A percentile compares a stretch with the other conserved stretches of the same genome.
Conservation (phyloP, 2,329 filamentous ascomycete species). For the Sporothrix variecibatus region DNA sequence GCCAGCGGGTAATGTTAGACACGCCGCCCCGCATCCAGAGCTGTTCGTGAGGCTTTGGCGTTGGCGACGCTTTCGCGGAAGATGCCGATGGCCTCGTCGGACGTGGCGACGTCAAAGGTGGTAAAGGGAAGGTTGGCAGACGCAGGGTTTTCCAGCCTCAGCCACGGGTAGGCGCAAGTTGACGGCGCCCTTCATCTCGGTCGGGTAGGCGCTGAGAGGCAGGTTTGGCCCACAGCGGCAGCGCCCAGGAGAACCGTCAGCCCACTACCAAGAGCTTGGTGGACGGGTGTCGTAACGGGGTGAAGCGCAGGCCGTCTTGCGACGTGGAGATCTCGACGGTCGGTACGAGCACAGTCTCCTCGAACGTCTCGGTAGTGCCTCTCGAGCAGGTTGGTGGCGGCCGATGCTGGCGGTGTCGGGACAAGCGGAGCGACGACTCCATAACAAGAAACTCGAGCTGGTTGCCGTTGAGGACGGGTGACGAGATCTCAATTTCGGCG, state of each 20-base stretch:
- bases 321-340: conserved; percentile 69
- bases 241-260: conserved; percentile 70
- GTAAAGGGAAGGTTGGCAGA: conserved; percentile 48
- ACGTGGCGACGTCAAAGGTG: conserved; percentile 65
- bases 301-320: conserved; percentile 53
- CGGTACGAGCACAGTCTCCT: conserved; percentile 74
- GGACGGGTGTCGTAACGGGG: conserved; percentile 79
- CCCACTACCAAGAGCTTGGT: conserved; percentile 79
- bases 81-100: conserved; percentile 61
- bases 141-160: conserved; percentile 32
- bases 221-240: conserved; percentile 53
- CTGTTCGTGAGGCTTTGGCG: conserved; percentile 69
- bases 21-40: conserved; percentile 74
- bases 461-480: conserved; percentile 60
- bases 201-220: conserved; percentile 42
- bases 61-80: conserved; percentile 72
- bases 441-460: conserved; percentile 66
- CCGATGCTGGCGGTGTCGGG: conserved; percentile 47
- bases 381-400: conserved; percentile 35
- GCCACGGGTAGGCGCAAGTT: conserved; percentile 49
- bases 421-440: conserved; percentile 43
- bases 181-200: conserved; percentile 57
- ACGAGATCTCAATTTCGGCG: conserved; percentile 63
- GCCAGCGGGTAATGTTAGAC: conserved; percentile 65
- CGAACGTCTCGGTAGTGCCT: conserved; percentile 47